Base-by-base conservation (phyloP, 805 yeast species). In the Nakazawaea wyomingensis region DNA sequence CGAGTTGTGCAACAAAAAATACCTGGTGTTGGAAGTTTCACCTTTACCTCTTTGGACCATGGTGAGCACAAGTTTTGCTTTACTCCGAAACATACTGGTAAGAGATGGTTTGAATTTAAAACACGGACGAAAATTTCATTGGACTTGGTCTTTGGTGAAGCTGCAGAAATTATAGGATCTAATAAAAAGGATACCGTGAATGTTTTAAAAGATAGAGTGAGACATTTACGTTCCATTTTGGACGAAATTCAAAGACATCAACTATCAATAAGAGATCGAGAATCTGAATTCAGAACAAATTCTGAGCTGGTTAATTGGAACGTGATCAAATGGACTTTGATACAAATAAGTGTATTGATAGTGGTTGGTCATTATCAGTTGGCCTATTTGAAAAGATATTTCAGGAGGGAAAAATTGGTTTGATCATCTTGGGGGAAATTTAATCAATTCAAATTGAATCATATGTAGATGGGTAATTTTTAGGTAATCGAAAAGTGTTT, bases 31-130 rank as follows among this genome's bases (percentile, higher is more conserved):
- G 88, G 89, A 24, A 85, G 81, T 49, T 81, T 84, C 56, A 75
- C 87, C 8, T 83, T 82, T 66, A 78, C 85, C 29, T 84, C 91
- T 2, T 62, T 76, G 32, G 90, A 82, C 49, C 68, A 83, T 14
- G 93, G 93, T 53, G 91, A 84, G 56, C 91, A 84, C 65, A 79
- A 78, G 62, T 76, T 84, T 58, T 84, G 93, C 62, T 67, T 84
- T 61, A 80, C 79, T 32, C 80, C 80, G 39, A 55, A 57, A 39
- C 72, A 66, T 48, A 56, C 68, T 2, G 63, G 62, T 34, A 36
- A 32, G 13, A 6, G 18, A 3, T 42, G 45, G 45, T 19, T 37
- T 6, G 65, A 66, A 80, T 71, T 85, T 3, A 54, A 54, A 36
- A 60, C 66, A n/a, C 65, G 64, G 46, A 82, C 87, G 53, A 76